A percentile compares a stretch with the other conserved stretches of the same genome.
phyloP scores from a whole-genome alignment of 176 grass and related monocot species.

The Olyra latifolia region DNA sequence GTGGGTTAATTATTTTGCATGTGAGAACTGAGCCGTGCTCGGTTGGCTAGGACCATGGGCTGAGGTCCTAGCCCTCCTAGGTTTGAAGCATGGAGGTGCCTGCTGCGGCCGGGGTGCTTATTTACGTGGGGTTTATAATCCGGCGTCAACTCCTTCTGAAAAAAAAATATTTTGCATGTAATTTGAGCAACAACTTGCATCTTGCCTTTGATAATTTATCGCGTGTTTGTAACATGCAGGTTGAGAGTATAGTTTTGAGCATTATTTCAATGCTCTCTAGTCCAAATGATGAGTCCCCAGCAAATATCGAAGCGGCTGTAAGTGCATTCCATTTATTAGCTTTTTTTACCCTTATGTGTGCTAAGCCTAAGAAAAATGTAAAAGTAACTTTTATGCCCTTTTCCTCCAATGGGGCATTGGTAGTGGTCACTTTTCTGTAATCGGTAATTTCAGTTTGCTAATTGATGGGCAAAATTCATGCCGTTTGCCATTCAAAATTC shows the following conservation, averaged over 20 bases:
- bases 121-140: too few species aligned
- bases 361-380: not conserved
- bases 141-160: too few species aligned
- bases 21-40: too few species aligned
- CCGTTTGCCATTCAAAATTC: not conserved
- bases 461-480: not conserved
- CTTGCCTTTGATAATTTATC: not conserved
- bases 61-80: too few species aligned
- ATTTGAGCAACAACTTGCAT: not conserved
- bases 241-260: slow-evolving; percentile 94
- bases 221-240: slow-evolving; percentile 50
- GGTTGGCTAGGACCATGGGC: too few species aligned
- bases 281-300: slow-evolving; percentile 88
- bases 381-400: not conserved
- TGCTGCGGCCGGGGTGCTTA: too few species aligned
- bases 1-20: not conserved
- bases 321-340: slow-evolving; percentile 41
- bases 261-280: slow-evolving; percentile 98
- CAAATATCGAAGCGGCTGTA: slow-evolving; percentile 94
- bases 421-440: not conserved
- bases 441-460: not conserved
- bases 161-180: not conserved
- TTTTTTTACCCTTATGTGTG: slow-evolving; percentile 7
- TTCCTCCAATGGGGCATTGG: not conserved
- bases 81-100: too few species aligned